Conservation (phyloP, 352 stramenopile genomes). For the Phytophthora tentaculata region DNA sequence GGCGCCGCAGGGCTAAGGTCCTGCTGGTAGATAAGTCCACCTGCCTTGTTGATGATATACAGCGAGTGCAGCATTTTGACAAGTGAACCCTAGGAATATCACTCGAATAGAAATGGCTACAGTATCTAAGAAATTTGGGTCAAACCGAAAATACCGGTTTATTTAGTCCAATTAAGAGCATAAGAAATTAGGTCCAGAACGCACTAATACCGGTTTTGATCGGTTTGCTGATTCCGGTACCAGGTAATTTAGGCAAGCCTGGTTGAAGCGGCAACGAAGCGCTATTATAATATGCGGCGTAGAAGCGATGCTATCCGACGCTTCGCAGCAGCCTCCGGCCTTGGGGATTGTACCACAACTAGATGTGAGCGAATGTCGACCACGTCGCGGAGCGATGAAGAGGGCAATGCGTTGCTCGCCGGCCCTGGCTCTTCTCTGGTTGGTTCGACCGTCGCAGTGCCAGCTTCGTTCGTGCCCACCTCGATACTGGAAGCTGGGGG, state of each 20-base stretch:
- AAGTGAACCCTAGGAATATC: not conserved
- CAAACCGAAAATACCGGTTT: too few relatives aligned
- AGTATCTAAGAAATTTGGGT: too few relatives aligned
- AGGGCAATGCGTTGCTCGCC: slow-evolving; percentile 27
- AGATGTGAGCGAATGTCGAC: slow-evolving; percentile 22
- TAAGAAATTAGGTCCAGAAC: too few relatives aligned
- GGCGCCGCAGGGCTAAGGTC: slow-evolving; percentile 87
- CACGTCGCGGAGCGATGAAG: slow-evolving; percentile 12
- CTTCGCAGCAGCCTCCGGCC: not conserved
- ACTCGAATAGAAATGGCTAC: slow-evolving; percentile 6
- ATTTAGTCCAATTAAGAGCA: too few relatives aligned
- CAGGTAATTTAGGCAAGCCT: too few relatives aligned
- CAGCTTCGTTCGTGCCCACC: slow-evolving; percentile 13
- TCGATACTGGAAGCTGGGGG: slow-evolving; percentile 31
- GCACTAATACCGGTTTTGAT: too few relatives aligned
- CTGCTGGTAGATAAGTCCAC: slow-evolving; percentile 93
- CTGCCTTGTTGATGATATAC: slow-evolving; percentile 95
- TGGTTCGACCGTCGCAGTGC: slow-evolving; percentile 10
- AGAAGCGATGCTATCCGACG: slow-evolving; percentile 7
- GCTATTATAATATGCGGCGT: slow-evolving; percentile 16
- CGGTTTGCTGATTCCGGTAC: too few relatives aligned
- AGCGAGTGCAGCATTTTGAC: slow-evolving; percentile 89
- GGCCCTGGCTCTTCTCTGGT: slow-evolving; percentile 3
- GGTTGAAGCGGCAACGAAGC: not conserved
- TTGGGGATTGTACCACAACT: slow-evolving; percentile 1